A percentile compares a stretch with the other conserved stretches of the same genome.
Evolutionary conservation across 202 grass and related monocot species (phyloP).

Genomic region (Carex arenaria): DNA sequence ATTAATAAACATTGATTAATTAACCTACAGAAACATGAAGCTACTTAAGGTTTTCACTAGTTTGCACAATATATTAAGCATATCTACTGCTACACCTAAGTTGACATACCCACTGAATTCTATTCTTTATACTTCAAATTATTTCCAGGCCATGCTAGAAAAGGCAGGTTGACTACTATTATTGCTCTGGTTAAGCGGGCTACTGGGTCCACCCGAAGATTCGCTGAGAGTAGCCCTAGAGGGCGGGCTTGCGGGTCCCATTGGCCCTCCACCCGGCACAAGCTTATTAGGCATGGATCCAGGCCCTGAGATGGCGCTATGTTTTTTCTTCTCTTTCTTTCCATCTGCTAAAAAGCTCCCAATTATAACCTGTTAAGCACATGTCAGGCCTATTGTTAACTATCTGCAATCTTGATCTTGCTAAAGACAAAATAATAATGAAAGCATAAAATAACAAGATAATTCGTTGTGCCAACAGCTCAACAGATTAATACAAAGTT

Average conservation of each 20-base stretch:
- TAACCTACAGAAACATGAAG: background rate
- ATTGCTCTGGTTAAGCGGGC: conserved; percentile 44
- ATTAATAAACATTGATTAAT: background rate
- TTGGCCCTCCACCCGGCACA: background rate
- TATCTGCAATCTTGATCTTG: background rate
- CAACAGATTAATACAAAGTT: background rate
- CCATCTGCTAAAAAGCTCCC: conserved; percentile 76
- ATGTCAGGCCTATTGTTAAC: background rate
- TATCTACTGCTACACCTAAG: too few relatives aligned
- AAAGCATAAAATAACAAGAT: background rate
- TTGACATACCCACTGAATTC: background rate
- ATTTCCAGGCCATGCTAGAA: conserved; percentile 69
- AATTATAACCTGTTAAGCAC: conserved; percentile 54
- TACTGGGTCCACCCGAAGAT: conserved; percentile 46
- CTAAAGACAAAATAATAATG: background rate
- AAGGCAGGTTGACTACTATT: conserved; percentile 36
- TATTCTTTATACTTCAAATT: conserved; percentile 17
- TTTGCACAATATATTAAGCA: conserved; percentile 18
- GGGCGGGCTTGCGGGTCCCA: conserved; percentile 35
- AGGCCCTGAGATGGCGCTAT: conserved; percentile 19
- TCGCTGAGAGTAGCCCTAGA: conserved; percentile 51
- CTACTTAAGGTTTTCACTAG: conserved; percentile 7
- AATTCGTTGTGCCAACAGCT: conserved; percentile 13
- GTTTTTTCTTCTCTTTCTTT: conserved; percentile 41
- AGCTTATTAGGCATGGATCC: conserved; percentile 30